Base-by-base conservation (phyloP, 495 filamentous ascomycete species). In the Neurospora sp. region DNA sequence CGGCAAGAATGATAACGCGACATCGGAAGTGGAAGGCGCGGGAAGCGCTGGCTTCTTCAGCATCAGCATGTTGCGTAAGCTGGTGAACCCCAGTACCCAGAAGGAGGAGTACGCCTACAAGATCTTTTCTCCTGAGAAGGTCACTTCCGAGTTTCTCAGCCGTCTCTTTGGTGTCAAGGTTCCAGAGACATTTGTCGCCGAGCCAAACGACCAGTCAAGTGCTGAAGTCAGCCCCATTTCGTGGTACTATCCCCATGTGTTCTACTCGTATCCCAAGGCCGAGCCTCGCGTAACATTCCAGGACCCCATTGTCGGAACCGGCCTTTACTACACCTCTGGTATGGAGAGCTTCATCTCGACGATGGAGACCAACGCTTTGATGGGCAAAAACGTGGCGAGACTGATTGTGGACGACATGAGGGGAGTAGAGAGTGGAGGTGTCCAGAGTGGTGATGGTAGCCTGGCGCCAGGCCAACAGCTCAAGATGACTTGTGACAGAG, bases 321-420 rank as follows among this genome's bases (percentile, higher is more conserved):
- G 87, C 0, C 78, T 98, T 14, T 98, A 92, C 87, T 98, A 99
- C 79, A 98, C 96, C 0, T 90, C 91, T 53, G 95, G 92, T 0
- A 97, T 98, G 70, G 96, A 99, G 83, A 91, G 90, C 75, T 98
- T 99, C 77, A 97, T 98, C 73, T 93, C 90, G 16, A 97, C 96
- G 0, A 99, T 99, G 96, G 96, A 99, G 85, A 99, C 96, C 9
- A 98, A 91, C 79, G 90, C 91, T 0, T 80, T 98, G 77, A 97
- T 97, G 95, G 96, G 96, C 0, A 94, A 89, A 87, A 98, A 99
- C 82, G 91, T 98, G 44, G 96, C 96, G 14, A 85, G 86, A 37
- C 82, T 98, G 48, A 87, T 98, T 69, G 84, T 91, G 5, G 87
- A 94, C 76, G 89, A 86, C 35, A 78, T 81, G 53, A 10, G 76